Conservation (phyloP, 495 filamentous ascomycete genomes). For the Lasiosphaeria ovina region DNA sequence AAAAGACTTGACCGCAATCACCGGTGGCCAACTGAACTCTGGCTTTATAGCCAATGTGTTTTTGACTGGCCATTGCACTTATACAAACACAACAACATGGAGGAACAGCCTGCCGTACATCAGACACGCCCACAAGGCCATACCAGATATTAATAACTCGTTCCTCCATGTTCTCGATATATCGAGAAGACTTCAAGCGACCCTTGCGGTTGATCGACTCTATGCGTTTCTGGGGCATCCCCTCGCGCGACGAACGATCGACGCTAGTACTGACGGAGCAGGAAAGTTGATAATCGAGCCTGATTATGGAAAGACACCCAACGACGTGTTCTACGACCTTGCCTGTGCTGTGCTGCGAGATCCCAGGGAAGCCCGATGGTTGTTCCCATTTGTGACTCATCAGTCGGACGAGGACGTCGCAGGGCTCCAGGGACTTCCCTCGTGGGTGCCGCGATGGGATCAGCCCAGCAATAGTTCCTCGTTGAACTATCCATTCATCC, state of each 20-base stretch:
- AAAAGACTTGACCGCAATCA: neutral
- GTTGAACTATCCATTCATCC: neutral
- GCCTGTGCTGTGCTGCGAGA: neutral
- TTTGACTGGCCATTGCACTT: neutral
- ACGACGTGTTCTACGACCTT: neutral
- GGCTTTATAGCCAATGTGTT: neutral
- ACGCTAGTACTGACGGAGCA: neutral
- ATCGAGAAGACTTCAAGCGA: neutral
- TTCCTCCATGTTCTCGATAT: neutral
- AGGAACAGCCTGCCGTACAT: neutral
- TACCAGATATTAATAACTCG: neutral
- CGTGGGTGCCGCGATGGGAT: neutral
- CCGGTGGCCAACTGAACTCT: neutral
- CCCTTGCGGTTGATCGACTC: neutral
- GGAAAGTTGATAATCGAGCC: neutral
- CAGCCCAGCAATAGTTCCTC: neutral
- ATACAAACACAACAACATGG: neutral
- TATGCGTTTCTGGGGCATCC: neutral
- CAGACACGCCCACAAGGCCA: neutral
- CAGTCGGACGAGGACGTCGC: neutral
- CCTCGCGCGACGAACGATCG: neutral
- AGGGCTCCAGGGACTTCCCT: neutral
- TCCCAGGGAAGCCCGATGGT: neutral
- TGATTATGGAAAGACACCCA: neutral
- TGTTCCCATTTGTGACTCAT: neutral